Conservation (phyloP, 2,329 filamentous ascomycete species). For the Westerdykella aurantiaca region DNA sequence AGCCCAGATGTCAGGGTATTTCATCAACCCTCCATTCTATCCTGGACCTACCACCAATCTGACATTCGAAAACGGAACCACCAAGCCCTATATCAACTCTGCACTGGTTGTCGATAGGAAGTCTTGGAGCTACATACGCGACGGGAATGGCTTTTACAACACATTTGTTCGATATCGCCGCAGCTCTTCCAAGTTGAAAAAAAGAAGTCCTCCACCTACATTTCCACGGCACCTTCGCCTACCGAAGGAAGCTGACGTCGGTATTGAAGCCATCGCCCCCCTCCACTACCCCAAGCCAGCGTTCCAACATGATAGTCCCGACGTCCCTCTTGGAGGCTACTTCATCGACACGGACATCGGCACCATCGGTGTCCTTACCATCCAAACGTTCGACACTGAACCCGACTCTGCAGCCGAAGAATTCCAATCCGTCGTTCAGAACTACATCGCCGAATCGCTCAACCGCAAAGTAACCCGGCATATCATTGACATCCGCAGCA, state of each 20-base stretch:
- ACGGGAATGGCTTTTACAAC: conserved; percentile 38
- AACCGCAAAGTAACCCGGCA: conserved; percentile 50
- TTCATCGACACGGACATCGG: conserved; percentile 38
- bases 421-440: conserved; percentile 37
- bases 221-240: conserved; percentile 25
- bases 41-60: conserved; percentile 24
- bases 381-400: conserved; percentile 38
- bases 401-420: conserved; percentile 13
- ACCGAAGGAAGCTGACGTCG: conserved; percentile 24
- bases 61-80: conserved; percentile 35
- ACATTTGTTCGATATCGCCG: conserved; percentile 23
- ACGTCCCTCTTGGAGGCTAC: conserved; percentile 41
- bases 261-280: conserved; percentile 18
- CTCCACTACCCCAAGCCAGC: conserved; percentile 34
- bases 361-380: conserved; percentile 45
- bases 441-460: conserved; percentile 47
- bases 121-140: conserved; percentile 27
- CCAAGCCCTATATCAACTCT: conserved; percentile 21
- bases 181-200: conserved; percentile 12
- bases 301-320: conserved; percentile 25
- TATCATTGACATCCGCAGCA: conserved; percentile 58
- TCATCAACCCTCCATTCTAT: conserved; percentile 30
- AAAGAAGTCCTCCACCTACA: conserved; percentile 16
- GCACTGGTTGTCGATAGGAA: conserved; percentile 21
- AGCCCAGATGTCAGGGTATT: conserved; percentile 26